These are phyloP conservation scores for Dendryphion nanum DNA, from an alignment of 2,329 filamentous ascomycete genomes.

Conservation along the genomic window DNA sequence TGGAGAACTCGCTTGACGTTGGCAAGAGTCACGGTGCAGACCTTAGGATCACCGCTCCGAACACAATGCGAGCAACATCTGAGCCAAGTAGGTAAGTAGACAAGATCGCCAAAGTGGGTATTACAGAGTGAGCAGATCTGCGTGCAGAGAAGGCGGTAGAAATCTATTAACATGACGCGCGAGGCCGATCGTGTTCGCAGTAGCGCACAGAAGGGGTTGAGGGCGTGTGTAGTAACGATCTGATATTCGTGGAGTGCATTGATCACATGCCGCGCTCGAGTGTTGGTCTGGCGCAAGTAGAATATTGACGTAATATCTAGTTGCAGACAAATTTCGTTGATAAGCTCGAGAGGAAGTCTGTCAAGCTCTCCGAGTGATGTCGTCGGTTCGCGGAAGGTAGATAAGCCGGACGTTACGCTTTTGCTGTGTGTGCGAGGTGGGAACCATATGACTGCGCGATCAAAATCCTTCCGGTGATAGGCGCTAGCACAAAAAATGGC, in stretches of 20 bases:
- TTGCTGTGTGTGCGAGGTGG: constrained; percentile 22
- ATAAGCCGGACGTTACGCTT: constrained; percentile 6
- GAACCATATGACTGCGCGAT: constrained; percentile 33
- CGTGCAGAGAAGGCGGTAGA: neutral
- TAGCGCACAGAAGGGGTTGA: constrained; percentile 31
- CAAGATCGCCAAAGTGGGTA: constrained; percentile 18
- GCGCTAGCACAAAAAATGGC: constrained; percentile 27
- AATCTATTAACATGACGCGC: neutral
- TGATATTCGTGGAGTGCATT: constrained; percentile 24
- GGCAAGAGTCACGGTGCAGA: neutral
- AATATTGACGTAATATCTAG: constrained; percentile 36
- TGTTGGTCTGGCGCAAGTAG: constrained; percentile 28
- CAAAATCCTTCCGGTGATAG: constrained; percentile 31
- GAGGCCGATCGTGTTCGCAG: constrained; percentile 20
- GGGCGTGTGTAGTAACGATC: constrained; percentile 16
- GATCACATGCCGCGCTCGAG: constrained; percentile 18
- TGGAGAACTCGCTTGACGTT: neutral
- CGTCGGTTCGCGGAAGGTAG: constrained; percentile 2
- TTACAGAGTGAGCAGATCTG: constrained; percentile 5
- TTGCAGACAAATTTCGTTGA: constrained; percentile 22
- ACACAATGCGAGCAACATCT: constrained; percentile 32
- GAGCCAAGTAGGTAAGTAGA: constrained; percentile 13
- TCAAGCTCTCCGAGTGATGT: constrained; percentile 24
- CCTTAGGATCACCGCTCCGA: constrained; percentile 6
- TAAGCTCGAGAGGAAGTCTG: constrained; percentile 33